Percentiles rank a stretch among this genome's conserved stretches.
phyloP scores from a whole-genome alignment of 2,329 filamentous ascomycete species.

The Penicillium italicum region DNA sequence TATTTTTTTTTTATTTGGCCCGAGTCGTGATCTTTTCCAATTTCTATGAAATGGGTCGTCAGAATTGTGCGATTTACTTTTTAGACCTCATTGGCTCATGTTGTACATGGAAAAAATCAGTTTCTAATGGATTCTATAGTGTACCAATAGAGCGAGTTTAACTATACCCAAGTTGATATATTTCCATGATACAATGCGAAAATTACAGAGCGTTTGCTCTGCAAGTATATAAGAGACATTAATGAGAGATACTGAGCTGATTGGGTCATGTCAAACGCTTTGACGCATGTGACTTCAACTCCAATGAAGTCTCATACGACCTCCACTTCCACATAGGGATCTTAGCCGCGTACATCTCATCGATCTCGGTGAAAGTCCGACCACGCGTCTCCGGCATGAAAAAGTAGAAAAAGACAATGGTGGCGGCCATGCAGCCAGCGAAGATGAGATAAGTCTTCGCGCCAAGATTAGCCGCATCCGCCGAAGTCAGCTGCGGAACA shows the following conservation, averaged over 20 bases:
- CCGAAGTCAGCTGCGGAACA: slow-evolving; percentile 35
- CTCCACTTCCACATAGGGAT: slow-evolving; percentile 35
- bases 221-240: too few species aligned
- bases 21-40: neutral
- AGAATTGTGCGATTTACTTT: neutral
- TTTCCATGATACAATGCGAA: neutral
- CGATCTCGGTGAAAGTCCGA: slow-evolving; percentile 33
- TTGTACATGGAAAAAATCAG: neutral
- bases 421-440: slow-evolving; percentile 31
- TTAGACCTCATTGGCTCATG: neutral
- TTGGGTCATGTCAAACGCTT: neutral
- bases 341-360: slow-evolving; percentile 35
- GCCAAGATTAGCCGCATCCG: slow-evolving; percentile 33
- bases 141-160: neutral
- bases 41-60: neutral
- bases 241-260: too few species aligned
- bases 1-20: neutral
- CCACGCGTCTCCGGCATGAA: slow-evolving; percentile 32
- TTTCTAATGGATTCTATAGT: neutral
- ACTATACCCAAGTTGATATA: neutral
- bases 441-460: slow-evolving; percentile 37
- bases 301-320: slow-evolving; percentile 25
- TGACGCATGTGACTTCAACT: slow-evolving; percentile 12
- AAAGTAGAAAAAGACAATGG: slow-evolving; percentile 29
- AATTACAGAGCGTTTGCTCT: neutral